Percentiles rank a stretch among this genome's conserved stretches.
These are phyloP conservation scores for Elaeis oleifera DNA, from an alignment of 202 grass and related monocot genomes.

Conservation along the genomic window DNA sequence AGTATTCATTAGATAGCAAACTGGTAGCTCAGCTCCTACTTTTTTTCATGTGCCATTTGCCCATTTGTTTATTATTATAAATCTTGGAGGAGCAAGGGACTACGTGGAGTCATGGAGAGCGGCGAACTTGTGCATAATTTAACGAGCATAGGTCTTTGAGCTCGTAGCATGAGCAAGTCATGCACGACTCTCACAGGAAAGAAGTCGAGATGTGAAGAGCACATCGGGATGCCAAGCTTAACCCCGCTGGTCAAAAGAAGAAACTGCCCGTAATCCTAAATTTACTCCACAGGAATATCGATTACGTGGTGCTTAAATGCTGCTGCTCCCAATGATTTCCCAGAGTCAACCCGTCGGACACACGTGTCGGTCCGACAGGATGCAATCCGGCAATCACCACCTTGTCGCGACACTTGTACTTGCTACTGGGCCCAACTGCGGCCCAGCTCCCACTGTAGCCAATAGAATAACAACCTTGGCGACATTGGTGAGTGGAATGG, in stretches of 20 bases:
- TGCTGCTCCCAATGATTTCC: neutral
- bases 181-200: neutral
- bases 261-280: neutral
- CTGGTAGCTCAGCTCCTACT: constrained; percentile 1
- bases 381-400: neutral
- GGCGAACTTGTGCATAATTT: neutral
- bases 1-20: neutral
- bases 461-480: neutral
- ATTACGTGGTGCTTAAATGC: neutral
- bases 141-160: neutral
- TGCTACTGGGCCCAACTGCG: neutral
- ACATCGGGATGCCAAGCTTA: neutral
- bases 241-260: neutral
- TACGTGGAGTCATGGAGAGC: constrained; percentile 12
- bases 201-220: neutral
- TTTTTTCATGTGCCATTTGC: neutral
- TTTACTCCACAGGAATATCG: neutral
- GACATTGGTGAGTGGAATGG: neutral
- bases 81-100: constrained; percentile 1
- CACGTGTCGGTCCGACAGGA: constrained; percentile 3
- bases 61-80: neutral
- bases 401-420: constrained; percentile 6
- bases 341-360: neutral
- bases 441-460: neutral
- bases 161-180: neutral